Conservation (phyloP, 768 basidiomycete genomes). For the Pholiota conissans region DNA sequence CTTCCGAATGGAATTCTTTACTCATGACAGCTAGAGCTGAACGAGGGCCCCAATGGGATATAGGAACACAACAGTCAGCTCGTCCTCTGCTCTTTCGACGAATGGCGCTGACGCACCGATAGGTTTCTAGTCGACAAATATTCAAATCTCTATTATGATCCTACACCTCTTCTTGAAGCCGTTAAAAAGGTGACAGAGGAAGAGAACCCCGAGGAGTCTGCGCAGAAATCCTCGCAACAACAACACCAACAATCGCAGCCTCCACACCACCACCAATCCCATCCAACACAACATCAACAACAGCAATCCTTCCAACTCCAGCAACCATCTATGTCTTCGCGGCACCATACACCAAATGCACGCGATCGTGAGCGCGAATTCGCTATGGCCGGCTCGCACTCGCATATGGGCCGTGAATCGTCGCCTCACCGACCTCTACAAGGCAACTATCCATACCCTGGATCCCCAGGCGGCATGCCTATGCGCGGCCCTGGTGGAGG, state of each 20-base stretch:
- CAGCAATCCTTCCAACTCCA: constrained; percentile 27
- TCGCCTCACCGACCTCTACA: constrained; percentile 31
- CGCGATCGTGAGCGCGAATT: constrained; percentile 14
- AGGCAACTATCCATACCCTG: constrained; percentile 32
- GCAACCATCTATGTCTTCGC: constrained; percentile 21
- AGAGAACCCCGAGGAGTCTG: constrained; percentile 35
- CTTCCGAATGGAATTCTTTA: constrained; percentile 85
- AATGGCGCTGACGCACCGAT: background rate
- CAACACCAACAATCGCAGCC: constrained; percentile 23
- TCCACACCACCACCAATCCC: background rate
- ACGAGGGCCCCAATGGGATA: constrained; percentile 85
- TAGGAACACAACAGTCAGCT: constrained; percentile 84
- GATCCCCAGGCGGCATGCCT: constrained; percentile 26
- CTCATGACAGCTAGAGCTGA: constrained; percentile 77
- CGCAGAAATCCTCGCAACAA: constrained; percentile 17
- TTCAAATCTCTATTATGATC: constrained; percentile 74
- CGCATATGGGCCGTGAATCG: constrained; percentile 15
- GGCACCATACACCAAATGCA: constrained; percentile 19
- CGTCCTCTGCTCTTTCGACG: background rate
- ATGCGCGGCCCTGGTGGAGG: constrained; percentile 28
- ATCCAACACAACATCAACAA: constrained; percentile 3
- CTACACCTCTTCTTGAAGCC: constrained; percentile 56
- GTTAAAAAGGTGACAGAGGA: constrained; percentile 47
- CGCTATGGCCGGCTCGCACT: constrained; percentile 14
- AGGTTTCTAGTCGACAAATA: constrained; percentile 78